Evolutionary conservation across 306 rosid genomes (phyloP), one percentile per base, ranked within the genome.

Genomic region (Prunus fruticosa): DNA sequence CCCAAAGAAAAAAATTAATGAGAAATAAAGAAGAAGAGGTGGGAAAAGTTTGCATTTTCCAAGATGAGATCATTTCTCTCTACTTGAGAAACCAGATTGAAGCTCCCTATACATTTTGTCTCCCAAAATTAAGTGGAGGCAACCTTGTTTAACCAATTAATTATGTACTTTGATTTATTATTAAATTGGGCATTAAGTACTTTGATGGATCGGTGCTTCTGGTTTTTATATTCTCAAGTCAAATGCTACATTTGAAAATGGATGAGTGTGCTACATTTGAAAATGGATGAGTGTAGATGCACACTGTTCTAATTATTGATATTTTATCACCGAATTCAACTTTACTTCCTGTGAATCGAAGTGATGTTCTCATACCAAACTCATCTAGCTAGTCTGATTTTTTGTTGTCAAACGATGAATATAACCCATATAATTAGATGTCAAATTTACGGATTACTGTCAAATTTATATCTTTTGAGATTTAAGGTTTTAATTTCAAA

Each of bases 71-170:
- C 20, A 20, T 45, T n/a, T n/a, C 61, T 30, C 30, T 60, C 49
- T 61, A 46, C 30, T 49, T 18, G 20, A 61, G 46, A 74, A 73
- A 74, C 69, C 78, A 46, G 49, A 61, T 61, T 74, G 78, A 27
- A 47, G 69, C 15, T 7, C 61, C 78, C 78, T 46, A 61, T 46
- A 46, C 22, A 61, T 61, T 46, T 61, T 74, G 69, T 61, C 78
- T 74, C 69, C 69, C 78, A 62, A 62, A 60, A 74, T 61, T 19
- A 20, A 23, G 76, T 58, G 68, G 45, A 16, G 57, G 8, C 22
- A 65, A 12, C 47, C 32, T 34, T 10, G 45, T 73, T 73, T 43
- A 41, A 72, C 28, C 53, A 23, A 43, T 57, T 41, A 38, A 72
- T 15, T 22, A n/a, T 34, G 49, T 32, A 12, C 43, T 38, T 38